These are phyloP conservation scores for Fusarium hostae DNA, from an alignment of 2,329 filamentous ascomycete species.

Conservation along the genomic window DNA sequence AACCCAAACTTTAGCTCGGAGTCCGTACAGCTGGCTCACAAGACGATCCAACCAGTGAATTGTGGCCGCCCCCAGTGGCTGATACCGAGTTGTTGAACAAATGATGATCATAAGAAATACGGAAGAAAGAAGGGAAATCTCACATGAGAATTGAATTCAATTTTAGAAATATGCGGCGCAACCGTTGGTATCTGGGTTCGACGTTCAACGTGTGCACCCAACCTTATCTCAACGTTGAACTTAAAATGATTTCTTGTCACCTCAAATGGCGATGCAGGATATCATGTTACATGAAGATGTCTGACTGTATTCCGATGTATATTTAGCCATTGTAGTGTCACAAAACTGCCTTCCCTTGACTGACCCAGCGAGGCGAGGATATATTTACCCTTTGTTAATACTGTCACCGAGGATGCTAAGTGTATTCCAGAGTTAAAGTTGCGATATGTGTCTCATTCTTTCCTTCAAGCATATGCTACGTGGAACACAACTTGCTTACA, in stretches of 20 bases:
- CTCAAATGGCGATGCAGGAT: background rate
- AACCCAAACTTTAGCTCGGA: background rate
- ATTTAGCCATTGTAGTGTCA: background rate
- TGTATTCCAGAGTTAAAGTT: background rate
- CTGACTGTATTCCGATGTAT: background rate
- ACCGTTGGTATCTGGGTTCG: constrained; percentile 1
- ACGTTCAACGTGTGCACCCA: constrained; percentile 2
- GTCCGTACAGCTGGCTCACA: background rate
- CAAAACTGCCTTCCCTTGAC: background rate
- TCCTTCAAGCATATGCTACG: background rate
- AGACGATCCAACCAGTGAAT: accelerated
- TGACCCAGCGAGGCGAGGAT: too few relatives aligned
- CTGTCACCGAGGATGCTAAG: background rate
- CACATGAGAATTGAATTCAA: background rate
- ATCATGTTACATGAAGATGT: background rate
- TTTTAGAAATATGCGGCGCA: background rate
- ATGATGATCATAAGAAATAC: background rate
- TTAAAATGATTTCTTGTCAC: background rate
- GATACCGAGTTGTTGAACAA: background rate
- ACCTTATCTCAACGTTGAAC: constrained; percentile 14
- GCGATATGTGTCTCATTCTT: background rate
- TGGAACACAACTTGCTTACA: background rate
- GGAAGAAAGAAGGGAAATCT: background rate
- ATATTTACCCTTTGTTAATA: background rate
- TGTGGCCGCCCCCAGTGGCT: background rate